Evolutionary conservation across 306 rosid genomes (phyloP).

Genomic region (Vigna unguiculata): DNA sequence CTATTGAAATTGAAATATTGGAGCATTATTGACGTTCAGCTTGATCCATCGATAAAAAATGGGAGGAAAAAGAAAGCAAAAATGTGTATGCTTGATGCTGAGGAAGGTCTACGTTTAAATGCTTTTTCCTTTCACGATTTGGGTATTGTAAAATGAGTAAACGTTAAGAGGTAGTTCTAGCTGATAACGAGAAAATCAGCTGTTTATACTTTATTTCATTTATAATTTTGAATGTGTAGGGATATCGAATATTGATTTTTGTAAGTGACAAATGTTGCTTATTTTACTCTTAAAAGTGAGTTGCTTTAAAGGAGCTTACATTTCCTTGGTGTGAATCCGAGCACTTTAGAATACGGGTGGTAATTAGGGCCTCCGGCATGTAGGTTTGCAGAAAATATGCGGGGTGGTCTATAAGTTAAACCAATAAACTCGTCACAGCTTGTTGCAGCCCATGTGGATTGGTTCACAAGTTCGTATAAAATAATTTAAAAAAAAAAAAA

Average conservation of each 20-base stretch:
- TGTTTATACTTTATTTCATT: neutral
- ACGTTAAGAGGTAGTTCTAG: neutral
- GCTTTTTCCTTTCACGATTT: neutral
- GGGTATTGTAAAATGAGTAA: neutral
- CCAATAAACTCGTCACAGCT: too few relatives aligned
- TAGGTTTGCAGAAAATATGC: too few relatives aligned
- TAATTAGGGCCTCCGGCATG: too few relatives aligned
- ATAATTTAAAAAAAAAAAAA: too few relatives aligned
- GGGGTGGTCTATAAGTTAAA: too few relatives aligned
- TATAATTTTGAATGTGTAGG: too few relatives aligned
- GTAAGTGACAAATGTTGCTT: neutral
- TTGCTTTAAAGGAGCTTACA: neutral
- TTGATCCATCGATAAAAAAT: conserved; percentile 18
- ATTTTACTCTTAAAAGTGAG: neutral
- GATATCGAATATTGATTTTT: neutral
- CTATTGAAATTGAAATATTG: conserved; percentile 30
- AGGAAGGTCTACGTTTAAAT: neutral
- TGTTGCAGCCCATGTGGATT: too few relatives aligned
- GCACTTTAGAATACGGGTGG: too few relatives aligned
- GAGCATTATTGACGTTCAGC: conserved; percentile 23
- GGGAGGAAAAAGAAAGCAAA: neutral
- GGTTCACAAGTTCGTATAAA: too few relatives aligned
- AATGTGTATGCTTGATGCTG: neutral
- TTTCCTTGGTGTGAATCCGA: neutral
- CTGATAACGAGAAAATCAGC: neutral